Evolutionary conservation across 78 protist genomes (phyloP), one percentile per base, ranked within the genome.

Genomic region (Guillardia theta): DNA sequence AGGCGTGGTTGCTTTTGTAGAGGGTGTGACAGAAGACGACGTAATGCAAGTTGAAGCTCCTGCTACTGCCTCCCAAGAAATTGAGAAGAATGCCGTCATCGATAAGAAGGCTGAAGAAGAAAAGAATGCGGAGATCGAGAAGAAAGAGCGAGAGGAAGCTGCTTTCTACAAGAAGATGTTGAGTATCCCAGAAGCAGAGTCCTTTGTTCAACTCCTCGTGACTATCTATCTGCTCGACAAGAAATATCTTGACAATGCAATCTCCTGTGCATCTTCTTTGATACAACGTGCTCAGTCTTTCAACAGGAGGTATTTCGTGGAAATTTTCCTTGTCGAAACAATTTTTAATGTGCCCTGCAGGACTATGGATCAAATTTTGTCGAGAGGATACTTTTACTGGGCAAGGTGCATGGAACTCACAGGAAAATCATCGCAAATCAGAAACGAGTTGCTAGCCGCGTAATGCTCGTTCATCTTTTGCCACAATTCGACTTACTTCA

Each of bases 261-360:
- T 8, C 54, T 8, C 3, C 27, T 6, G 39, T 4, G 24, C 33
- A 30, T 83, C 36, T 39, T 54, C 83, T 4, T 58, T 97, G 27
- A 41, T 96, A 21, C 97, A 88, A 62, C 93, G 50, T 45, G 33
- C 95, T 4, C 83, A 70, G 76, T 0, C 50, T 0, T 46, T 62
- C 48, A 97, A 96, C 50, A 78, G 97, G 44, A 95, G 97, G 36
- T 95, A 97, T 46, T 83, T 97, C 93, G 95, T 95, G 27, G 64
- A 58, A 78, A 97, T 96, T 90, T 12, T 95, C 27, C 24, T 45
- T 0, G 93, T 92, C 41, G n/a, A n/a, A n/a, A n/a, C n/a, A n/a
- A 87, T 77, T 46, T 77, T 94, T 2, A 92, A 78, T 80, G 95
- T 92, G 54, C 76, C 96, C 76, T 78, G 97, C 93, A 93, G 96